Evolutionary conservation across 1,284 basidiomycete species (phyloP).

Genomic region (Coniferiporia weirii): DNA sequence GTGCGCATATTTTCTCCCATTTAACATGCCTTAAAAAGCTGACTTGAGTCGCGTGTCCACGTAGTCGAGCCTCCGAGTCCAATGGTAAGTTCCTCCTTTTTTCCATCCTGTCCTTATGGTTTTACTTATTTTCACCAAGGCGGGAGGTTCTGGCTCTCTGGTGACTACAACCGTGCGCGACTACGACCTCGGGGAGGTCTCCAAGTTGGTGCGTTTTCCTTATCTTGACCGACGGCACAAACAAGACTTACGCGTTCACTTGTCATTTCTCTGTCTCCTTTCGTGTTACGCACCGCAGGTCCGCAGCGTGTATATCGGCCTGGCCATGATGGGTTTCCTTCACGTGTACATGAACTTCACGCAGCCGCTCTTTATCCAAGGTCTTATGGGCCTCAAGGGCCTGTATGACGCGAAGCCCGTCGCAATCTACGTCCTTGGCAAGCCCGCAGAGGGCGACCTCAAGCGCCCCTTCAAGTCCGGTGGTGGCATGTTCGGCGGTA

Average conservation of each 20-base stretch:
- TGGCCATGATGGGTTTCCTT: conserved; percentile 87
- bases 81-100: conserved; percentile 41
- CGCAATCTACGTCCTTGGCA: conserved; percentile 72
- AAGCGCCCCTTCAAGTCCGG: conserved; percentile 88
- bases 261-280: neutral
- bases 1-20: conserved; percentile 34
- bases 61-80: conserved; percentile 57
- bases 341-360: conserved; percentile 88
- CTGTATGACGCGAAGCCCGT: conserved; percentile 83
- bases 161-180: conserved; percentile 92
- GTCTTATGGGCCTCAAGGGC: conserved; percentile 84
- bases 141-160: conserved; percentile 60
- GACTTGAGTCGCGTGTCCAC: neutral
- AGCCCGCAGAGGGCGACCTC: conserved; percentile 79
- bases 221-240: neutral
- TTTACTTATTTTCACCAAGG: conserved; percentile 9
- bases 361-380: conserved; percentile 89
- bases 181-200: conserved; percentile 86
- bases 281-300: conserved; percentile 39
- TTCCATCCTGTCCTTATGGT: neutral
- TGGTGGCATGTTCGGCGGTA: conserved; percentile 63
- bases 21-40: conserved; percentile 4
- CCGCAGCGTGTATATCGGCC: conserved; percentile 70
- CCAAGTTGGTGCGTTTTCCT: conserved; percentile 67
- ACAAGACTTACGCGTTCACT: neutral